A percentile compares a stretch with the other conserved stretches of the same genome.
Conservation (phyloP, 306 rosid genomes). For the Spatholobus suberectus region DNA sequence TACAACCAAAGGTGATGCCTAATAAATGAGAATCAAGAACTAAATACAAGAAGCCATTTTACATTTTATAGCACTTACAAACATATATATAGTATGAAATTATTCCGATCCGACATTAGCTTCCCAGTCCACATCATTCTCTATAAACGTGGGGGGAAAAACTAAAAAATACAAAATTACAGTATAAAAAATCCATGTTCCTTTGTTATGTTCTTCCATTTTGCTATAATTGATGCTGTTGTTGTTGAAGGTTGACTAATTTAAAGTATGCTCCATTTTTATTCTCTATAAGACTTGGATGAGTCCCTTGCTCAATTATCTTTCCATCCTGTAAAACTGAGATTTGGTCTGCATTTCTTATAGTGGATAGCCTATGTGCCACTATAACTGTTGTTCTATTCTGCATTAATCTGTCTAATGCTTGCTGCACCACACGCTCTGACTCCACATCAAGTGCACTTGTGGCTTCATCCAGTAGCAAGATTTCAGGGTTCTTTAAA, state of each 20-base stretch:
- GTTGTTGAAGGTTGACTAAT: conserved; percentile 93
- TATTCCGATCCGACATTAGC: conserved; percentile 29
- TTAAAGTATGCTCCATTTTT: conserved; percentile 80
- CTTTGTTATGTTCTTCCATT: conserved; percentile 38
- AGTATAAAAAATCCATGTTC: conserved; percentile 43
- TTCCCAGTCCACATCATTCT: conserved; percentile 42
- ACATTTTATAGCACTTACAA: conserved; percentile 30
- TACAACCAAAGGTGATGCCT: not conserved
- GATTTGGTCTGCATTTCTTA: conserved; percentile 86
- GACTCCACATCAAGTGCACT: conserved; percentile 93
- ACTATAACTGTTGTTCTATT: conserved; percentile 88
- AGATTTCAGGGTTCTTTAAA: conserved; percentile 81
- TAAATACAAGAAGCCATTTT: conserved; percentile 35
- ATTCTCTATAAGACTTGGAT: conserved; percentile 75
- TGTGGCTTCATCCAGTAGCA: conserved; percentile 89
- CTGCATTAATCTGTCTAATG: conserved; percentile 83
- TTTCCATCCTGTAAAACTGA: conserved; percentile 89
- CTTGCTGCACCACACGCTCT: conserved; percentile 85
- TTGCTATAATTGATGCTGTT: conserved; percentile 55
- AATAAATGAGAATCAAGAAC: not conserved
- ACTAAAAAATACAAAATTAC: conserved; percentile 27
- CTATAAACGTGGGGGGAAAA: conserved; percentile 24
- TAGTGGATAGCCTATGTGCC: conserved; percentile 93
- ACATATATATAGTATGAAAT: conserved; percentile 28
- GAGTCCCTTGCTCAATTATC: conserved; percentile 93